Evolutionary conservation across 495 filamentous ascomycete genomes (phyloP).

Genomic region (Penicillium salamii): DNA sequence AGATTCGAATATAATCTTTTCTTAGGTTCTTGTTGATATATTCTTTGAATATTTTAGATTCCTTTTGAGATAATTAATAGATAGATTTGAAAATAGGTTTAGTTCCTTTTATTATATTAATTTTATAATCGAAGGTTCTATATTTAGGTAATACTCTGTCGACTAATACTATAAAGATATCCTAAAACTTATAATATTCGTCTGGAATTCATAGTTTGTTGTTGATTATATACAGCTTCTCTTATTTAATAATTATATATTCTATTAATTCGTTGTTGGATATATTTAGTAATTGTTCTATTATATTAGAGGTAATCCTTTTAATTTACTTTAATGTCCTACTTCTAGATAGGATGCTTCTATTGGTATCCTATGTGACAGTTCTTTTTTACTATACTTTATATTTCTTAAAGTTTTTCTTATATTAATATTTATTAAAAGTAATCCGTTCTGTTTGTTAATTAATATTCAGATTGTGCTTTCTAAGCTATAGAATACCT

Average conservation of each 20-base stretch:
- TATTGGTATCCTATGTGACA: neutral
- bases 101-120: constrained; percentile 5
- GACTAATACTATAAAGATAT: constrained; percentile 1
- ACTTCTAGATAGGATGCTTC: neutral
- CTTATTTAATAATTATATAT: neutral
- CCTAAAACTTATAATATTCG: constrained; percentile 3
- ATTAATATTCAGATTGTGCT: neutral
- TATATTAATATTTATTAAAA: neutral
- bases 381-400: neutral
- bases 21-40: constrained; percentile 20
- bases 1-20: constrained; percentile 13
- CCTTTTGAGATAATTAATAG: constrained; percentile 12
- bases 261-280: neutral
- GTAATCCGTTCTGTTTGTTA: neutral
- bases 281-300: neutral
- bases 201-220: constrained; percentile 4
- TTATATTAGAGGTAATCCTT: neutral
- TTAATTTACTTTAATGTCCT: neutral
- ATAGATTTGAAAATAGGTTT: constrained; percentile 8
- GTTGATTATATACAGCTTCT: neutral
- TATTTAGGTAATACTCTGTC: constrained; percentile 1
- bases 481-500: neutral
- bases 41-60: constrained; percentile 3
- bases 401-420: neutral
- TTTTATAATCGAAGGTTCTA: neutral